Conservation (phyloP, 495 filamentous ascomycete species). For the Hapsidospora chrysogenum region DNA sequence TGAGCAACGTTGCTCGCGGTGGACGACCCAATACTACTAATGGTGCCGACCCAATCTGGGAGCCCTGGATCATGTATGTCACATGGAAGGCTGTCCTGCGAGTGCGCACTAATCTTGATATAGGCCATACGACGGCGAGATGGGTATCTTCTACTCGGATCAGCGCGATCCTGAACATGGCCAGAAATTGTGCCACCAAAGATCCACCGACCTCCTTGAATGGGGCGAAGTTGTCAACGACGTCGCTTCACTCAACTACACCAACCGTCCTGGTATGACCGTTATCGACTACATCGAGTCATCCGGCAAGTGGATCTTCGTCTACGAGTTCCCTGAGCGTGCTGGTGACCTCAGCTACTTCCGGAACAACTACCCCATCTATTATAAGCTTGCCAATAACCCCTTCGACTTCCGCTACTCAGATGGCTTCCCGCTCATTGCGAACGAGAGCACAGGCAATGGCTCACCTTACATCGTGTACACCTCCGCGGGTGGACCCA, state of each 20-base stretch:
- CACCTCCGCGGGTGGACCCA: too few species aligned
- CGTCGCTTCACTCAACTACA: slow-evolving; percentile 39
- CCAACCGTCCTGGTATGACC: slow-evolving; percentile 53
- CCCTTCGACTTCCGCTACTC: slow-evolving; percentile 35
- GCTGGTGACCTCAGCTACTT: slow-evolving; percentile 35
- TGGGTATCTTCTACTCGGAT: slow-evolving; percentile 54
- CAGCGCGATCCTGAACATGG: slow-evolving; percentile 47
- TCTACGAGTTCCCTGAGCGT: slow-evolving; percentile 50
- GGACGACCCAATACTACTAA: too few species aligned
- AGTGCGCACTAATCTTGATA: too few species aligned
- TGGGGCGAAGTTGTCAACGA: slow-evolving; percentile 47
- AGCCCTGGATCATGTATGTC: too few species aligned
- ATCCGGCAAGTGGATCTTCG: slow-evolving; percentile 44
- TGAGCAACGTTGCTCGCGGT: too few species aligned
- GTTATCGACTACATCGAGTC: slow-evolving; percentile 38
- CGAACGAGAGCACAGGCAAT: too few species aligned
- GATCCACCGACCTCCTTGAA: slow-evolving; percentile 32
- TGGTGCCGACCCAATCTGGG: too few species aligned
- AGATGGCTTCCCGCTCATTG: too few species aligned
- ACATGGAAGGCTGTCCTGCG: too few species aligned
- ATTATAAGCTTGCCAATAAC: slow-evolving; percentile 29
- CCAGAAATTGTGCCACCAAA: slow-evolving; percentile 50
- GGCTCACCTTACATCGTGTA: too few species aligned
- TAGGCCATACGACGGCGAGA: slow-evolving; percentile 33
- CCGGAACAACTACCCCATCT: slow-evolving; percentile 41